phyloP scores from a whole-genome alignment of 176 grass and related monocot genomes.

The Oryza longistaminata region DNA sequence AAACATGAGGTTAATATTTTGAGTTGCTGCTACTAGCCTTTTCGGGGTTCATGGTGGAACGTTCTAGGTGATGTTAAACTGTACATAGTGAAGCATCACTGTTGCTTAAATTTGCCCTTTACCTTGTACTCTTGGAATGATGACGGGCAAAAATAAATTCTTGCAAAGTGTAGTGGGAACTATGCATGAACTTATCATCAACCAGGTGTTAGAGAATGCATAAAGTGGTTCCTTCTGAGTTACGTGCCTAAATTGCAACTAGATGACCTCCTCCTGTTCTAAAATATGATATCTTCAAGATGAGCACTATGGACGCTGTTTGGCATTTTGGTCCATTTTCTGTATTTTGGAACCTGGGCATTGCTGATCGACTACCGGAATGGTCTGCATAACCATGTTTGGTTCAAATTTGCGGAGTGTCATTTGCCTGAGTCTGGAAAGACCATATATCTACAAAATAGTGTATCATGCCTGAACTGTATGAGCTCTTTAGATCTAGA shows the following conservation, averaged over 20 bases:
- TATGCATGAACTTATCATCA: background rate
- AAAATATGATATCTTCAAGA: background rate
- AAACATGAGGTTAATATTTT: background rate
- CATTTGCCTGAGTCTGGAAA: background rate
- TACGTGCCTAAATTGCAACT: background rate
- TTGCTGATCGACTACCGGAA: background rate
- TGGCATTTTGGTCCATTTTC: background rate
- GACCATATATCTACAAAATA: background rate
- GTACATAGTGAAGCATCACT: background rate
- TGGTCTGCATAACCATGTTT: background rate
- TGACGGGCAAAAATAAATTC: background rate
- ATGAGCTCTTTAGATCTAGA: background rate
- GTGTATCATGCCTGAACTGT: slow-evolving; percentile 1
- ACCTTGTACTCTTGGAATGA: background rate
- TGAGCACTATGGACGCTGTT: background rate
- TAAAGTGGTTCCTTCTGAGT: background rate
- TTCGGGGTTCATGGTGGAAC: background rate
- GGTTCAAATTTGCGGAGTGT: background rate
- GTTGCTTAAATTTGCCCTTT: background rate
- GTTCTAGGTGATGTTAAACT: background rate
- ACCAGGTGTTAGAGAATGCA: background rate
- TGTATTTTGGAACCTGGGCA: too few species aligned
- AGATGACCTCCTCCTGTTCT: background rate
- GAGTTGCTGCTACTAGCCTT: background rate
- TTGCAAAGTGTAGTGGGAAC: background rate